Conservation (phyloP, 2,329 filamentous ascomycete species). For the Kalmusia sp. region DNA sequence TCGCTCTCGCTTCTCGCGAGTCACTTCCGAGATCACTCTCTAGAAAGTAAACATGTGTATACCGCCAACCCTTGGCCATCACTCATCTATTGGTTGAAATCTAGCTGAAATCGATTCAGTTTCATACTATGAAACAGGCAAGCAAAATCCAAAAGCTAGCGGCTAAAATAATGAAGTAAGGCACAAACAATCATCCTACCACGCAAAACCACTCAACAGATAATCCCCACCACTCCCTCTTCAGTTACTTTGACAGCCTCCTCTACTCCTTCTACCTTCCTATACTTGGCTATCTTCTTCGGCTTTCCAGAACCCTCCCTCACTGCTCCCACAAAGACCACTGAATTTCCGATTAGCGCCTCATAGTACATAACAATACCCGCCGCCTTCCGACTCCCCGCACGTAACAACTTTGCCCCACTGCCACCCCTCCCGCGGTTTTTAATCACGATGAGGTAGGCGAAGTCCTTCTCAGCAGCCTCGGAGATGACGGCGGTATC, state of each 20-base stretch:
- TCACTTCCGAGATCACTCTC: too few species aligned
- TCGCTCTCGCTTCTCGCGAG: too few species aligned
- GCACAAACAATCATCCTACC: too few species aligned
- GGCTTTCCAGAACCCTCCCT: conserved; percentile 11
- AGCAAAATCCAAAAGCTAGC: too few species aligned
- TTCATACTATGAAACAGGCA: too few species aligned
- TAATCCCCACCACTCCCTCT: conserved; percentile 22
- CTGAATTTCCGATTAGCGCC: conserved; percentile 24
- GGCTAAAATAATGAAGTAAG: too few species aligned
- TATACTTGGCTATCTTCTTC: conserved; percentile 19
- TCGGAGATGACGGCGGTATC: conserved; percentile 25
- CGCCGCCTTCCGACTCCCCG: conserved; percentile 32
- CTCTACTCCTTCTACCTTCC: conserved; percentile 25
- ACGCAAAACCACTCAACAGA: too few species aligned
- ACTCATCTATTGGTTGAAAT: too few species aligned
- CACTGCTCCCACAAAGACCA: conserved; percentile 29
- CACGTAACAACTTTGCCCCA: conserved; percentile 25
- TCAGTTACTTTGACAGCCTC: conserved; percentile 16
- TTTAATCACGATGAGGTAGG: conserved; percentile 26
- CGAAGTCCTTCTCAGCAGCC: conserved; percentile 14
- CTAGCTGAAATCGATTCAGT: too few species aligned
- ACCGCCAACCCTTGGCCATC: too few species aligned
- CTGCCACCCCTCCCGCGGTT: conserved; percentile 12
- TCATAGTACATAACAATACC: conserved; percentile 32
- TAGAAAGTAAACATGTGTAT: too few species aligned